Evolutionary conservation across 352 stramenopile species (phyloP).

Genomic region (Thalassiosira ordinaria): DNA sequence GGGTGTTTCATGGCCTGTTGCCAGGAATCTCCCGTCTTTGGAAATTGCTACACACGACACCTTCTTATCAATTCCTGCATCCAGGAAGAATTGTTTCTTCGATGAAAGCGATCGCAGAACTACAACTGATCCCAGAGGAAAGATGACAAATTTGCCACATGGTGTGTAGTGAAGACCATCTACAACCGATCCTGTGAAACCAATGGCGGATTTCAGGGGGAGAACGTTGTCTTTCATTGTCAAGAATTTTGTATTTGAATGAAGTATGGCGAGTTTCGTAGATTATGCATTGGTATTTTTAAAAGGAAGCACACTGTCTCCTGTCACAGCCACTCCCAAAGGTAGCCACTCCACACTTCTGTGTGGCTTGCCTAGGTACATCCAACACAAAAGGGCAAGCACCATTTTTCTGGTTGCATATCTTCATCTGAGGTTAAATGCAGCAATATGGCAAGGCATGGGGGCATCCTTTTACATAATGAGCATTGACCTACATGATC

Average conservation of each 20-base stretch:
- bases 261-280: too few relatives aligned
- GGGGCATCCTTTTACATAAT: too few relatives aligned
- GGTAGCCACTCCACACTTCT: too few relatives aligned
- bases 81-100: conserved; percentile 87
- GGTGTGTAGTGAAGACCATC: conserved; percentile 68
- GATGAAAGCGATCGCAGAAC: conserved; percentile 65
- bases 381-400: too few relatives aligned
- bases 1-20: conserved; percentile 91
- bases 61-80: conserved; percentile 90
- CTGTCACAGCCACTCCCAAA: too few relatives aligned
- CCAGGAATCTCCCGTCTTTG: conserved; percentile 90
- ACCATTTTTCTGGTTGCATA: too few relatives aligned
- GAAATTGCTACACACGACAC: conserved; percentile 93
- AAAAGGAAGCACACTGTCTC: too few relatives aligned
- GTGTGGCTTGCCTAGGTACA: too few relatives aligned
- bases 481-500: too few relatives aligned
- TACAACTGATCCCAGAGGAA: conserved; percentile 73
- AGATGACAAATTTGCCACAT: conserved; percentile 74
- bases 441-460: too few relatives aligned
- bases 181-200: conserved; percentile 59
- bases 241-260: not conserved
- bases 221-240: conserved; percentile 27
- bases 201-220: conserved; percentile 50
- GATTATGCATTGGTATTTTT: too few relatives aligned
- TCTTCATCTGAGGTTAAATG: too few relatives aligned